Base-by-base conservation (phyloP, 192 early-diverging fungal species). In the Podila minutissima region DNA sequence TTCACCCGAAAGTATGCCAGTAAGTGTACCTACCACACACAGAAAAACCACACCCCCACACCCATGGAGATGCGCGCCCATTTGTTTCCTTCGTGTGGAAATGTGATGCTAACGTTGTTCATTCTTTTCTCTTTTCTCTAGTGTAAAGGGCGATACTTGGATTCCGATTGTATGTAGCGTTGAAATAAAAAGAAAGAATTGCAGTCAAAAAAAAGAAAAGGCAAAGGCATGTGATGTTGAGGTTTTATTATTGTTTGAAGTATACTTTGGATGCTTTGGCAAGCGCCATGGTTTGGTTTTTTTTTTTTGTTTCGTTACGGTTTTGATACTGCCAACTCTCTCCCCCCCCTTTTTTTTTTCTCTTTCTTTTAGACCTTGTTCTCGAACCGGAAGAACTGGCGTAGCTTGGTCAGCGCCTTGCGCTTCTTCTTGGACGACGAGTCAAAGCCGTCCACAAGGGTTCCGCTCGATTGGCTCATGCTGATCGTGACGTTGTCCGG, bases 1-100 rank as follows among this genome's bases (percentile, higher is more conserved):
- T 99, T 96, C 96, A 97, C 96, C 64, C 89, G 94, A 81, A 97
- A 97, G 85, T 94, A 93, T 87, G 94, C 93, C 32, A 91, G 83
- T 85, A 74, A 85, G 75, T 83, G 67, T 6, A 29, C 29, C 1
- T 1, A 37, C 10, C 35, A 37, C 35, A 11, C 9, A 11, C 35
- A 11, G 35, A 37, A 37, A 37, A 37, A 37, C 35, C 10, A 37
- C 10, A 11, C 9, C 0, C 35, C 1, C 33, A 51, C n/a, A 33
- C 49, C 26, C 28, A 12, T 67, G 31, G 5, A 65, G 22, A 17
- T 32, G n/a, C 22, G 0, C 17, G 10, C 31, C 0, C 37, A n/a
- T 67, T 35, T 67, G 50, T 55, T 55, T 53, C 9, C 29, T 55
- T 53, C 24, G 24, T 51, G 12, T 68, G 51, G 32, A 57, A 8